Evolutionary conservation across 83 land plant species (phyloP), one percentile per base, ranked within the genome.

Genomic region (Diphasiastrum complanatum): DNA sequence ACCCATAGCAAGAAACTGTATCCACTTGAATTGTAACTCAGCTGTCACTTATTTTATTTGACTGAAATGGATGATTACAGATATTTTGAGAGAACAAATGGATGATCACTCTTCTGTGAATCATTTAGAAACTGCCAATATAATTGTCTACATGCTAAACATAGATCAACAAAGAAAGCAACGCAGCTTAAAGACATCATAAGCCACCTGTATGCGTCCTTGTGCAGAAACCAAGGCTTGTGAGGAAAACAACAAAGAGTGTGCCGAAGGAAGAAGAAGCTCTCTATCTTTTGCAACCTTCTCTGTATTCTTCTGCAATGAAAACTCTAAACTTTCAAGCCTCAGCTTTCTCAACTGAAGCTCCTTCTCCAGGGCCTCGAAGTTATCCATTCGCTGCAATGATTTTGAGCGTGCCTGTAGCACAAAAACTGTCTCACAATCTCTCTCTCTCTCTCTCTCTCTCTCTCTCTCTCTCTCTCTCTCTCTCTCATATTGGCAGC

Each of bases 361-460:
- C 58, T 54, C 29, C 58, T 54, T 54, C 36, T 54, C 10, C 29
- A 54, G n/a, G 4, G 58, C 33, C 29, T 54, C 58, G 10, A 54
- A 30, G 5, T 4, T n/a, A 28, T 54, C 58, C 36, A 54, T n/a
- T 33, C 58, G 29, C 33, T 26, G 6, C 20, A 49, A 8, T 11
- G 52, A 49, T 5, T 49, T 14, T 14, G 10, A 10, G 10, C 20
- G 52, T 6, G 19, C 5, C 22, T 49, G 22, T 49, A 20, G 12
- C n/a, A n/a, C n/a, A n/a, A n/a, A n/a, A n/a, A n/a, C n/a, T n/a
- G n/a, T n/a, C n/a, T n/a, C n/a, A n/a, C n/a, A n/a, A n/a, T n/a
- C n/a, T n/a, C n/a, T n/a, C n/a, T n/a, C n/a, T n/a, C n/a, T n/a
- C n/a, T n/a, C n/a, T n/a, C n/a, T n/a, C n/a, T n/a, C n/a, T n/a